phyloP scores from a whole-genome alignment of 305 asterid genomes.

The Fraxinus paxiana region DNA sequence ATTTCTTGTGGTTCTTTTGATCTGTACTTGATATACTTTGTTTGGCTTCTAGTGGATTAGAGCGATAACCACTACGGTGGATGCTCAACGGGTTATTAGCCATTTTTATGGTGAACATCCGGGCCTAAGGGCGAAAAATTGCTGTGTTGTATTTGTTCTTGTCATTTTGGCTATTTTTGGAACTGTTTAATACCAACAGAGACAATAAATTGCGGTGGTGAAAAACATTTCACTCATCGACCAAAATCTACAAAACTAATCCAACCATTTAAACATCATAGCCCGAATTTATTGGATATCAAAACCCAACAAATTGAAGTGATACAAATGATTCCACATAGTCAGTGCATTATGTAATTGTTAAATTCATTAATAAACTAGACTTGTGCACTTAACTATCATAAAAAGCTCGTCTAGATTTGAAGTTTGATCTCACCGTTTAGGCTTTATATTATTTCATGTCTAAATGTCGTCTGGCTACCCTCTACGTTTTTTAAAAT shows the following conservation, averaged over 20 bases:
- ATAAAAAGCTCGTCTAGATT: neutral
- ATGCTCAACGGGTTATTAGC: too few relatives aligned
- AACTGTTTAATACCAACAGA: neutral
- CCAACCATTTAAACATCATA: neutral
- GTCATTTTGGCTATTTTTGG: too few relatives aligned
- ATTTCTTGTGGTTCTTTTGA: too few relatives aligned
- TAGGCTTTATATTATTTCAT: too few relatives aligned
- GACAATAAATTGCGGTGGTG: neutral
- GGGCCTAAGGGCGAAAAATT: too few relatives aligned
- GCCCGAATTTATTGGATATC: neutral
- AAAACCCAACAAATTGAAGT: neutral
- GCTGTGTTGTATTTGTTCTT: too few relatives aligned
- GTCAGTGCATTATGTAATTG: neutral
- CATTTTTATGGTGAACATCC: too few relatives aligned
- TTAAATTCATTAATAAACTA: neutral
- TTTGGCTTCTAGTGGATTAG: too few relatives aligned
- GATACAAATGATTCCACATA: neutral
- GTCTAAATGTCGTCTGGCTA: neutral
- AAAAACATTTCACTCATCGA: neutral
- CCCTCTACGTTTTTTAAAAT: neutral
- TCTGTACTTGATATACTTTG: too few relatives aligned
- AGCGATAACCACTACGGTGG: too few relatives aligned
- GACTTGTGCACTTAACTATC: neutral
- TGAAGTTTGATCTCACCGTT: neutral
- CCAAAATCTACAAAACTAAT: too few relatives aligned